Evolutionary conservation across 345 rosid species (phyloP).

Genomic region (Populus euphratica): DNA sequence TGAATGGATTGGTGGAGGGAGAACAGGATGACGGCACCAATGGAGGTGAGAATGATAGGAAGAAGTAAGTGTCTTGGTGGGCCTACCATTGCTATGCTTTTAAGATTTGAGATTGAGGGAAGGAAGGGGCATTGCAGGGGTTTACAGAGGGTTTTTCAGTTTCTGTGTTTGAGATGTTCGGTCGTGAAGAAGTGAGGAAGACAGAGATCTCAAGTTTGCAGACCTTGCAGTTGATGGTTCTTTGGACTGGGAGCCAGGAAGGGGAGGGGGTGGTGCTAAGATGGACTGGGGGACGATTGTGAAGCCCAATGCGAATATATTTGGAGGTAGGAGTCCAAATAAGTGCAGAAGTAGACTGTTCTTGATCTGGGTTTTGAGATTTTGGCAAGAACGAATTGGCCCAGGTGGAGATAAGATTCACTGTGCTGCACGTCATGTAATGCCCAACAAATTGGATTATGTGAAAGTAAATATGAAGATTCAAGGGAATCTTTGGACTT

Average conservation of each 20-base stretch:
- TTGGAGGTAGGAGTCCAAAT: neutral
- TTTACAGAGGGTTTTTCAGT: neutral
- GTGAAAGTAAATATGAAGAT: neutral
- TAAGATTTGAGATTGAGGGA: neutral
- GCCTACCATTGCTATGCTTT: slow-evolving; percentile 8
- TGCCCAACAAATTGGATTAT: neutral
- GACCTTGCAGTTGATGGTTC: neutral
- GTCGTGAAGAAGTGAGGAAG: neutral
- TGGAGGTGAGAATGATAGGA: slow-evolving; percentile 12
- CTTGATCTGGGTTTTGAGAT: neutral
- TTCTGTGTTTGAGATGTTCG: neutral
- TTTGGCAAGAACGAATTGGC: neutral
- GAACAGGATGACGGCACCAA: slow-evolving; percentile 8
- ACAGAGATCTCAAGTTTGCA: neutral
- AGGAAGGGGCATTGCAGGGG: neutral
- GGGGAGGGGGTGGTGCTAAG: neutral
- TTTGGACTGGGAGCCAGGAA: neutral
- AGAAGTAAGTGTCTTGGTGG: slow-evolving; percentile 22
- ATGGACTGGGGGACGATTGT: neutral
- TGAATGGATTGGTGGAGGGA: slow-evolving; percentile 8
- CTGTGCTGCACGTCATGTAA: neutral
- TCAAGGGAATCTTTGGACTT: neutral
- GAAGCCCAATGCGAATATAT: neutral
- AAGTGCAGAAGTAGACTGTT: neutral
- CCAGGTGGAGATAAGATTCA: neutral